Conservation (phyloP, 768 basidiomycete species). For the Boletus barrowsii region DNA sequence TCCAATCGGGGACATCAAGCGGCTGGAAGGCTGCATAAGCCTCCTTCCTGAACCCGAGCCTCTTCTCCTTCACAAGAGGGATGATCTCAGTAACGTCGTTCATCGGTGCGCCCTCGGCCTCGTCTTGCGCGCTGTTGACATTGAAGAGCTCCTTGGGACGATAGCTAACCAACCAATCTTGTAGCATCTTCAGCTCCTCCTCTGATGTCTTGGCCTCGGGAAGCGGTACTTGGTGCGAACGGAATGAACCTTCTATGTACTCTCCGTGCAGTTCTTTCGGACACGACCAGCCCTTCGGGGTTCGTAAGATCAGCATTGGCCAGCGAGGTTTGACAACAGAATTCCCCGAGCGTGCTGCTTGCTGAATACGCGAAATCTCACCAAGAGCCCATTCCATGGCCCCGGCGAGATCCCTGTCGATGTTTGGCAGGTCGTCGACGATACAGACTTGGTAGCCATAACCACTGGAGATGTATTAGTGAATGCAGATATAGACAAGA, state of each 20-base stretch:
- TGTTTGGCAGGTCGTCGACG: conserved; percentile 60
- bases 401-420: conserved; percentile 78
- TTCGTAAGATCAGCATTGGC: conserved; percentile 84
- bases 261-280: conserved; percentile 67
- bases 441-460: conserved; percentile 90
- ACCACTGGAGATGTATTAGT: conserved; percentile 40
- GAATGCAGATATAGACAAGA: not conserved
- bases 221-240: conserved; percentile 86
- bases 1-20: conserved; percentile 68
- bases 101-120: conserved; percentile 47
- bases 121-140: not conserved
- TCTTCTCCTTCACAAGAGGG: conserved; percentile 53
- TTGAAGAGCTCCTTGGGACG: conserved; percentile 64
- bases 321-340: conserved; percentile 87
- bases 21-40: conserved; percentile 60
- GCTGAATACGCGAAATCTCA: conserved; percentile 76
- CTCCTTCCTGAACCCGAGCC: conserved; percentile 70
- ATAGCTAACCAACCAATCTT: conserved; percentile 76
- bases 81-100: conserved; percentile 56
- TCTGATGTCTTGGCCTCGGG: conserved; percentile 62
- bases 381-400: conserved; percentile 77
- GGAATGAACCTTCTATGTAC: conserved; percentile 78
- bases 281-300: conserved; percentile 78
- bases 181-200: conserved; percentile 61
- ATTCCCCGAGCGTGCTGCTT: conserved; percentile 69